A percentile compares a stretch with the other conserved stretches of the same genome.
Conservation (phyloP, 305 asterid genomes). For the Fraxinus nigra region DNA sequence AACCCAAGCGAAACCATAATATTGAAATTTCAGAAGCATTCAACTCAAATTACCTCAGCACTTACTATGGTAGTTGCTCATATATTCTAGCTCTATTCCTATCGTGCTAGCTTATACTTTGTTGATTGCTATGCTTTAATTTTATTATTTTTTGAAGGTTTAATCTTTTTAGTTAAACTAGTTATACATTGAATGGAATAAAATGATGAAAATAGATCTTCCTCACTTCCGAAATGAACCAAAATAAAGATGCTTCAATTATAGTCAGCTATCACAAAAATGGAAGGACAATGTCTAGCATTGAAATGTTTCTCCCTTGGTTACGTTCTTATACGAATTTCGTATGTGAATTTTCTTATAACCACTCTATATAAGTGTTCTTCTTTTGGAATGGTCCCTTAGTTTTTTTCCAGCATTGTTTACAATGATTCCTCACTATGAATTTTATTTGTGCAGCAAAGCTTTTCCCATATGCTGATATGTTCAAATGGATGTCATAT, state of each 20-base stretch:
- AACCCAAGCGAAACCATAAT: constrained; percentile 26
- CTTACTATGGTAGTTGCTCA: constrained; percentile 57
- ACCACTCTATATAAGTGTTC: not conserved
- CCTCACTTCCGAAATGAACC: not conserved
- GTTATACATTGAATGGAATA: not conserved
- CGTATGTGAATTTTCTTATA: not conserved
- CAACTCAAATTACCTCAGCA: constrained; percentile 66
- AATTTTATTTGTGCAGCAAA: constrained; percentile 54
- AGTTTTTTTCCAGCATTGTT: constrained; percentile 2
- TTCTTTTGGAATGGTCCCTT: not conserved
- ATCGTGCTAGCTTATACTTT: not conserved
- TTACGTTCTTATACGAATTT: not conserved
- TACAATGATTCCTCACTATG: constrained; percentile 18
- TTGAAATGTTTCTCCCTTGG: not conserved
- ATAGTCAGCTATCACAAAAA: not conserved
- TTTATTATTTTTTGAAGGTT: not conserved
- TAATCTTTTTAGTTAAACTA: not conserved
- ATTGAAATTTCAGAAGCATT: constrained; percentile 51
- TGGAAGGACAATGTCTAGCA: not conserved
- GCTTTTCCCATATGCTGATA: constrained; percentile 76
- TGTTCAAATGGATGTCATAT: constrained; percentile 88
- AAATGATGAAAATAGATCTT: constrained; percentile 1
- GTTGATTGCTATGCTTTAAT: not conserved
- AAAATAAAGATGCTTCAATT: not conserved
- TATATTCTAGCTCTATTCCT: not conserved